Evolutionary conservation across 1,284 basidiomycete species (phyloP).

Genomic region (Ganoderma boninense): DNA sequence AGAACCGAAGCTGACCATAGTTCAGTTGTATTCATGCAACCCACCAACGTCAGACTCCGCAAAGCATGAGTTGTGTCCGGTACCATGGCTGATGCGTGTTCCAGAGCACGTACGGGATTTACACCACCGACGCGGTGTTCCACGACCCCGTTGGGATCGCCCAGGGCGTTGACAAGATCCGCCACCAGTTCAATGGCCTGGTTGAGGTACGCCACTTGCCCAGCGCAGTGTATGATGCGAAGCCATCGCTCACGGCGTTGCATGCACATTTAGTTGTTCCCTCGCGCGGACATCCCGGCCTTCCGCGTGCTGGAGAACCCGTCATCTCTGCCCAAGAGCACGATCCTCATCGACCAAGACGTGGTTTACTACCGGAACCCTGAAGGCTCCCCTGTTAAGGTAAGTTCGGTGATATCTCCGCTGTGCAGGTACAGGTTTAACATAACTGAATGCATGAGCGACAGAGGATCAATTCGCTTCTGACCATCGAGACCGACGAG

Average conservation of each 20-base stretch:
- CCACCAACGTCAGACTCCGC: slow-evolving; percentile 43
- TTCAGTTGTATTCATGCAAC: slow-evolving; percentile 54
- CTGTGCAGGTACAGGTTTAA: not conserved
- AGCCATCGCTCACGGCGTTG: not conserved
- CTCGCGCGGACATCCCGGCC: slow-evolving; percentile 51
- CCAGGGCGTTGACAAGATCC: slow-evolving; percentile 51
- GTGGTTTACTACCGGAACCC: slow-evolving; percentile 55
- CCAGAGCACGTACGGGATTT: slow-evolving; percentile 55
- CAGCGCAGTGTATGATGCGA: not conserved
- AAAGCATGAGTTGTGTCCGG: not conserved
- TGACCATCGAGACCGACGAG: slow-evolving; percentile 53
- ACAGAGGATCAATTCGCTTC: slow-evolving; percentile 54
- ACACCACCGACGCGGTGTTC: slow-evolving; percentile 53
- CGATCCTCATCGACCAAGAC: slow-evolving; percentile 58
- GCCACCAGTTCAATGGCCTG: slow-evolving; percentile 56
- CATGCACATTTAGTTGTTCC: slow-evolving; percentile 47
- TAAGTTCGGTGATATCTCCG: slow-evolving; percentile 21
- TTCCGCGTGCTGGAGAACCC: slow-evolving; percentile 56
- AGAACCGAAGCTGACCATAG: not conserved
- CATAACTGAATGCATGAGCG: not conserved
- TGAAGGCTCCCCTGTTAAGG: slow-evolving; percentile 52
- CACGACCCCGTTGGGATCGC: slow-evolving; percentile 61
- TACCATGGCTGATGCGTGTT: not conserved
- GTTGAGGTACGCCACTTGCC: slow-evolving; percentile 46
- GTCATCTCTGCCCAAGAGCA: slow-evolving; percentile 45